phyloP scores from a whole-genome alignment of 345 rosid species.

The Sisymbrium altissimum region DNA sequence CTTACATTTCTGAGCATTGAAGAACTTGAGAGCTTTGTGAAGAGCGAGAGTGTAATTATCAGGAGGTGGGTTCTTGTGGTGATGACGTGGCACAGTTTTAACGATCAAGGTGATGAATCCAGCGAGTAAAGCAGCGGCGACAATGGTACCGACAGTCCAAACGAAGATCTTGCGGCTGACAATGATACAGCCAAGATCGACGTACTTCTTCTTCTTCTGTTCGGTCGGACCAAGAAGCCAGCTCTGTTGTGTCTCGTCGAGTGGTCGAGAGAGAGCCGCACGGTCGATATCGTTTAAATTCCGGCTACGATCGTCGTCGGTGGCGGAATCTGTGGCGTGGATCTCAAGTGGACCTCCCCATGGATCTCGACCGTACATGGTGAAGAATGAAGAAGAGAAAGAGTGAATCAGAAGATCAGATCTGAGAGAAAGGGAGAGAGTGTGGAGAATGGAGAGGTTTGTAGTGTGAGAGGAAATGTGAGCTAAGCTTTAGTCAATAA shows the following conservation, averaged over 20 bases:
- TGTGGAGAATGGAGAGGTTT: conserved; percentile 11
- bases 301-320: conserved; percentile 92
- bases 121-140: conserved; percentile 54
- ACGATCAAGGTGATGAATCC: conserved; percentile 79
- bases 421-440: conserved; percentile 14
- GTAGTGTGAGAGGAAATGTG: conserved; percentile 1
- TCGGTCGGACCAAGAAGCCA: conserved; percentile 93
- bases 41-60: conserved; percentile 93
- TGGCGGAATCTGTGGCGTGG: conserved; percentile 87
- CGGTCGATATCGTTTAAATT: conserved; percentile 79
- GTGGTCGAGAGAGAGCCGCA: conserved; percentile 75
- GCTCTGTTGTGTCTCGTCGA: conserved; percentile 98
- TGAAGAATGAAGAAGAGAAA: background rate
- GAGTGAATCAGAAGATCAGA: conserved; percentile 6
- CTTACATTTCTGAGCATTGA: conserved; percentile 92
- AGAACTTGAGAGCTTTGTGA: conserved; percentile 95
- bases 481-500: conserved; percentile 11
- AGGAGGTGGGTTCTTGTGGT: conserved; percentile 46
- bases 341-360: conserved; percentile 99
- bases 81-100: conserved; percentile 81
- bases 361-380: conserved; percentile 95
- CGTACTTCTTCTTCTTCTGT: conserved; percentile 96
- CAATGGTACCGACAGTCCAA: conserved; percentile 79
- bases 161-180: conserved; percentile 94
- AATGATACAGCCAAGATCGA: conserved; percentile 92